Evolutionary conservation across 495 filamentous ascomycete species (phyloP), one percentile per base, ranked within the genome.

Genomic region (Pseudevernia furfuracea): DNA sequence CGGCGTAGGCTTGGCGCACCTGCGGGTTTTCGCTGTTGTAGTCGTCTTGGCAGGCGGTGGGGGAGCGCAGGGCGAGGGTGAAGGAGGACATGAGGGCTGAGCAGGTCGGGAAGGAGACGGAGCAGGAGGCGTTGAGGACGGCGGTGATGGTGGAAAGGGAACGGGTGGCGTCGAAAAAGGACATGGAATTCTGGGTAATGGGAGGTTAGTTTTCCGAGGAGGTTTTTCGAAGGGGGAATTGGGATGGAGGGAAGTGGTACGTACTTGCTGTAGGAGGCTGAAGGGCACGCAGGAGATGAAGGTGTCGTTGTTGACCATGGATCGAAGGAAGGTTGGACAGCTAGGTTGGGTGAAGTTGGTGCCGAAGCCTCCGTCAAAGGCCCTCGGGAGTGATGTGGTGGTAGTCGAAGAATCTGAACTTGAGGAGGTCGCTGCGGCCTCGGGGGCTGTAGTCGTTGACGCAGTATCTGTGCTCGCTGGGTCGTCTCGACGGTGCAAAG

Each of bases 131-230:
- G 70, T 92, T 84, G 59, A 96, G 81, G 57, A 86, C 80, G 62
- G 82, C 82, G 2, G 89, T 88, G 61, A 92, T 86, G 66, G 80
- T 73, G 53, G 85, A 73, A 46, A 85, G 74, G 17, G 85, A 90
- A 70, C 77, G 83, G 61, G 87, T 78, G 56, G 83, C 83, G 65
- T 88, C 78, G 77, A 96, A 96, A 79, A 96, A 94, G 32, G 84
- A 85, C 70, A 80, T 82, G 64, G 85, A 89, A 66, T 87, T 83
- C 75, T 86, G 65, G 14, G 28, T 9, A 15, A 30, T 61, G 41
- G 38, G 21, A 19, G 28, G 17, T 65, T 17, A 63, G 65, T 55
- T 55, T 34, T 30, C 0, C n/a, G 2, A 39, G 19, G 43, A 21
- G 38, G 36, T 14, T 48, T 66, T 44, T n/a, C n/a, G 28, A 38